Percentiles rank a stretch among this genome's conserved stretches.
Conservation (phyloP, 768 basidiomycete genomes). For the Lentinus tigrinus region DNA sequence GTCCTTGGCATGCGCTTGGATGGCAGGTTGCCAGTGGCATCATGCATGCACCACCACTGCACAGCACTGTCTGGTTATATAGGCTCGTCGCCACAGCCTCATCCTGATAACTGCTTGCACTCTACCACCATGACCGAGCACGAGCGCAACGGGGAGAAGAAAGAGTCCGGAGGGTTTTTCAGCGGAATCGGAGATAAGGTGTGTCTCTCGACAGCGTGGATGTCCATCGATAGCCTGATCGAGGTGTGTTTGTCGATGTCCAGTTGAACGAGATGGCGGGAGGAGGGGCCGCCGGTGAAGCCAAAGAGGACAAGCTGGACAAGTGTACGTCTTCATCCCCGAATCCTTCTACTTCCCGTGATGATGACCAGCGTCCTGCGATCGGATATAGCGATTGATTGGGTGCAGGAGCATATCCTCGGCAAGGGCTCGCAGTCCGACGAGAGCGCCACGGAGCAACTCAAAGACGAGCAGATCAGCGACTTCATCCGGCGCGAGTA, state of each 20-base stretch:
- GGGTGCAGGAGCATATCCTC: conserved; percentile 42
- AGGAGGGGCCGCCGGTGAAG: conserved; percentile 7
- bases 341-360: neutral
- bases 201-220: neutral
- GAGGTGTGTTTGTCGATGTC: too few relatives aligned
- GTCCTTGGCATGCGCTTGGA: too few relatives aligned
- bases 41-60: too few relatives aligned
- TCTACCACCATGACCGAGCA: neutral
- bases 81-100: too few relatives aligned
- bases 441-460: conserved; percentile 39
- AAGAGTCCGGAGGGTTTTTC: conserved; percentile 1
- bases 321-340: conserved; percentile 28
- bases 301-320: conserved; percentile 32
- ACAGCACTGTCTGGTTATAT: too few relatives aligned
- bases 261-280: conserved; percentile 15
- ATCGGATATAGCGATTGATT: conserved; percentile 36
- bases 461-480: conserved; percentile 41
- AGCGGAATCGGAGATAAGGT: conserved; percentile 3
- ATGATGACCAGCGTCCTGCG: neutral
- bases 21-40: too few relatives aligned
- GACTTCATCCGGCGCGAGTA: conserved; percentile 33
- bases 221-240: neutral
- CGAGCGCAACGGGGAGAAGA: neutral
- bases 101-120: too few relatives aligned
- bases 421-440: conserved; percentile 36